These are phyloP conservation scores for Cenococcum geophilum DNA, from an alignment of 495 filamentous ascomycete species.

Conservation along the genomic window DNA sequence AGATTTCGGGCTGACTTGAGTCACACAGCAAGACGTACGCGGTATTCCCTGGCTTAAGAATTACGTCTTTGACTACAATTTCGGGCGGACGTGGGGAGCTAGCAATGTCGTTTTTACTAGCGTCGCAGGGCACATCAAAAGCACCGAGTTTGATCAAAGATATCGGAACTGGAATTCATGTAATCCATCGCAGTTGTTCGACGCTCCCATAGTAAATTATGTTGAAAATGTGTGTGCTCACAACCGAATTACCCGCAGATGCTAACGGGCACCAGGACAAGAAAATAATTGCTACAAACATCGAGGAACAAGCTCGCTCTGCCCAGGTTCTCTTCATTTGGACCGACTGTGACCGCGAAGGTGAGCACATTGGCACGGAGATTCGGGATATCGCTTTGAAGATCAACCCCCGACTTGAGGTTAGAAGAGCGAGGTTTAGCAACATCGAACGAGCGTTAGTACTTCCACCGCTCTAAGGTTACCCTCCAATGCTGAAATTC, in stretches of 20 bases:
- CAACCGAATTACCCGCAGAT: not conserved
- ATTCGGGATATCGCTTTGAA: conserved; percentile 72
- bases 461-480: not conserved
- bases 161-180: conserved; percentile 77
- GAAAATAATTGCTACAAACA: conserved; percentile 75
- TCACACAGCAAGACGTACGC: conserved; percentile 47
- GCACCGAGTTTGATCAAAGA: conserved; percentile 60
- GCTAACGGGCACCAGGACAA: conserved; percentile 55
- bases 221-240: conserved; percentile 53
- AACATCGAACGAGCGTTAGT: conserved; percentile 89
- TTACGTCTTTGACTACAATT: conserved; percentile 84
- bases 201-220: conserved; percentile 62
- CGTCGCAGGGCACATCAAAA: conserved; percentile 78
- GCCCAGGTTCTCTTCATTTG: conserved; percentile 78
- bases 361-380: conserved; percentile 93
- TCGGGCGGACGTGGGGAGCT: conserved; percentile 70
- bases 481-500: conserved; percentile 21
- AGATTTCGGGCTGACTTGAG: not conserved
- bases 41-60: conserved; percentile 84
- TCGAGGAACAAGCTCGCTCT: conserved; percentile 65
- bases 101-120: conserved; percentile 88
- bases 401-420: conserved; percentile 65
- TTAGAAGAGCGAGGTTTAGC: conserved; percentile 85
- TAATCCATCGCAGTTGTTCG: conserved; percentile 71
- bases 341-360: conserved; percentile 98